Evolutionary conservation across 2,329 filamentous ascomycete species (phyloP).

Genomic region (Atkinsonella texensis): DNA sequence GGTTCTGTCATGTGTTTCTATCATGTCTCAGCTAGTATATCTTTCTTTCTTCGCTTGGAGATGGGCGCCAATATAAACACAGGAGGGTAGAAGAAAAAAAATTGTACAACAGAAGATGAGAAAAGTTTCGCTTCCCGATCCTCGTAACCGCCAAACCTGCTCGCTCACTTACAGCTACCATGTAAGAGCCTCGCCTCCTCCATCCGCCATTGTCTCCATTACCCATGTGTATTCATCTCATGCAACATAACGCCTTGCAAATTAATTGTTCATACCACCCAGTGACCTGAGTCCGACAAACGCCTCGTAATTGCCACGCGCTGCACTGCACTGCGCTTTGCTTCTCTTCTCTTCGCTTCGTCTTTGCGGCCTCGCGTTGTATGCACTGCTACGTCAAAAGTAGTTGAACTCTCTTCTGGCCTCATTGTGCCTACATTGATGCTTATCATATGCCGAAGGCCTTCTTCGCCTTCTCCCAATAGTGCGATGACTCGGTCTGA

Average conservation of each 20-base stretch:
- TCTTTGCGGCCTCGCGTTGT: neutral
- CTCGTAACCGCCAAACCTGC: neutral
- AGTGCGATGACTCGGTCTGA: slow-evolving; percentile 52
- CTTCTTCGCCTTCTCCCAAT: slow-evolving; percentile 33
- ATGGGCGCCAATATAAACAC: neutral
- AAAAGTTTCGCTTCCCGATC: neutral
- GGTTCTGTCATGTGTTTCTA: too few relatives aligned
- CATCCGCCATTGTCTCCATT: neutral
- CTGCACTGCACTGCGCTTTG: neutral
- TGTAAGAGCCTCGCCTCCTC: neutral
- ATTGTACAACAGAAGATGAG: neutral
- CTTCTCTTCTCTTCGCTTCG: slow-evolving; percentile 1
- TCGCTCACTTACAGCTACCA: neutral
- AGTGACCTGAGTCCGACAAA: slow-evolving; percentile 8
- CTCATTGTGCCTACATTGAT: neutral
- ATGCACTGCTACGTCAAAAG: neutral
- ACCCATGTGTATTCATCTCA: slow-evolving; percentile 8
- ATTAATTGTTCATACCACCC: neutral
- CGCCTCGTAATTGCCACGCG: slow-evolving; percentile 8
- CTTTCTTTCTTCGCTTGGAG: neutral
- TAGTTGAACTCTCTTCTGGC: neutral
- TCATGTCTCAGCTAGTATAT: too few relatives aligned
- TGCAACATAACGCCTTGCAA: slow-evolving; percentile 8
- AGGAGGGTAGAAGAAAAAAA: neutral
- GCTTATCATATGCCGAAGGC: slow-evolving; percentile 19